Conservation (phyloP, 2,329 filamentous ascomycete genomes). For the Xylariales sp. region DNA sequence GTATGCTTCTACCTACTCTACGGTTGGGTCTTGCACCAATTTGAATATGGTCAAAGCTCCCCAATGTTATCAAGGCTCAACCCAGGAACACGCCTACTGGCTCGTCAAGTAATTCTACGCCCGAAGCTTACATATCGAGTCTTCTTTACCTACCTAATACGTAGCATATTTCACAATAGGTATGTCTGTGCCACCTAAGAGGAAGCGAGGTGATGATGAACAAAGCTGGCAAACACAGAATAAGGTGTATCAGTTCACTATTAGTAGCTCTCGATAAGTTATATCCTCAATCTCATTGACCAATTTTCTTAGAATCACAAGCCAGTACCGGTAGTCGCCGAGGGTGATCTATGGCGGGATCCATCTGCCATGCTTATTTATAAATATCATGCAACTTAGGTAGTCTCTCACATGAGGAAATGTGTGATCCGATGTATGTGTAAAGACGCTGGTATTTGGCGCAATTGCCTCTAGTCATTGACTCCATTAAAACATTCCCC, state of each 20-base stretch:
- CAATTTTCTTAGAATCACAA: neutral
- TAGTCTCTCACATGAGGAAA: constrained; percentile 15
- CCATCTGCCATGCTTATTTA: neutral
- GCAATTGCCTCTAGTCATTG: constrained; percentile 48
- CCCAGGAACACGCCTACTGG: neutral
- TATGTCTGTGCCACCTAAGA: neutral
- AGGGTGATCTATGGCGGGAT: neutral
- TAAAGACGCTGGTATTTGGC: constrained; percentile 43
- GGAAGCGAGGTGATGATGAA: neutral
- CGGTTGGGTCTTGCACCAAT: neutral
- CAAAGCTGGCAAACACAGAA: neutral
- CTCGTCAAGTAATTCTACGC: neutral
- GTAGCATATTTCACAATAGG: too few relatives aligned
- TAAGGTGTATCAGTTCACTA: too few relatives aligned
- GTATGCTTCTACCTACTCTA: too few relatives aligned
- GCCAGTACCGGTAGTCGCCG: neutral
- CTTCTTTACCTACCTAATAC: neutral
- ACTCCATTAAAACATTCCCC: constrained; percentile 48
- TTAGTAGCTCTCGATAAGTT: neutral
- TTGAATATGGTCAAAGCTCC: neutral
- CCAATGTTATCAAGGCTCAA: neutral
- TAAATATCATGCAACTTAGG: constrained; percentile 6
- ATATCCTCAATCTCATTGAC: neutral
- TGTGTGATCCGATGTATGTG: constrained; percentile 16
- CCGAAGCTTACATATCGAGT: neutral